Percentiles rank a stretch among this genome's conserved stretches.
phyloP scores from a whole-genome alignment of 345 rosid genomes.

The Salix brachista region DNA sequence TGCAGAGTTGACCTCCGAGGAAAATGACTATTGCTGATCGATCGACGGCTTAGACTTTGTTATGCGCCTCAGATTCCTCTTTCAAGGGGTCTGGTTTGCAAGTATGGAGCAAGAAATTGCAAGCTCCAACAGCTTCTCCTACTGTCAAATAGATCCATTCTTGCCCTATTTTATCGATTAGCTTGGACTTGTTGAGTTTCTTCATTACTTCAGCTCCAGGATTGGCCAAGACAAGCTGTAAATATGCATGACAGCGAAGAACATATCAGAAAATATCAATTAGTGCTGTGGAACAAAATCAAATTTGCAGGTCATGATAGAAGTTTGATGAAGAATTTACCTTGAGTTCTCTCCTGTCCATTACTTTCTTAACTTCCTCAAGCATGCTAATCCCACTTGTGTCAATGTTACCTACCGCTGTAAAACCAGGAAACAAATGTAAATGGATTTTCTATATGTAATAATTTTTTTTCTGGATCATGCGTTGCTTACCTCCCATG shows the following conservation, averaged over 20 bases:
- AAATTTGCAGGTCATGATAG: neutral
- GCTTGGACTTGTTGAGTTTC: constrained; percentile 72
- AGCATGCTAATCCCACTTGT: constrained; percentile 96
- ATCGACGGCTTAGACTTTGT: constrained; percentile 25
- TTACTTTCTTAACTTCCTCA: constrained; percentile 59
- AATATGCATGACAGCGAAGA: neutral
- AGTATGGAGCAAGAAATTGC: constrained; percentile 70
- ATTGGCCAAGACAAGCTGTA: constrained; percentile 70
- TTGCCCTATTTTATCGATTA: constrained; percentile 59
- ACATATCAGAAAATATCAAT: neutral
- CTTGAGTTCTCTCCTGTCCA: constrained; percentile 61
- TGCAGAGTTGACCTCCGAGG: neutral
- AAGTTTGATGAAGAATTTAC: constrained; percentile 20
- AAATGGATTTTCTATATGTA: neutral
- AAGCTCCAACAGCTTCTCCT: constrained; percentile 84
- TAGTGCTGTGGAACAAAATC: neutral
- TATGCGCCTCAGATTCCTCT: constrained; percentile 36
- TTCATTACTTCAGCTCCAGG: constrained; percentile 92
- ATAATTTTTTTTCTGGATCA: neutral
- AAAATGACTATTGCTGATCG: neutral
- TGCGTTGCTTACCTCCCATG: constrained; percentile 47
- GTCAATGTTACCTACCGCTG: constrained; percentile 89
- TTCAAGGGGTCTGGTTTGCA: constrained; percentile 31
- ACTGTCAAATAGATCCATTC: constrained; percentile 81
- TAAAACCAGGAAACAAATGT: neutral